phyloP scores from a whole-genome alignment of 2,329 filamentous ascomycete species.

The Cytospora schulzeri region DNA sequence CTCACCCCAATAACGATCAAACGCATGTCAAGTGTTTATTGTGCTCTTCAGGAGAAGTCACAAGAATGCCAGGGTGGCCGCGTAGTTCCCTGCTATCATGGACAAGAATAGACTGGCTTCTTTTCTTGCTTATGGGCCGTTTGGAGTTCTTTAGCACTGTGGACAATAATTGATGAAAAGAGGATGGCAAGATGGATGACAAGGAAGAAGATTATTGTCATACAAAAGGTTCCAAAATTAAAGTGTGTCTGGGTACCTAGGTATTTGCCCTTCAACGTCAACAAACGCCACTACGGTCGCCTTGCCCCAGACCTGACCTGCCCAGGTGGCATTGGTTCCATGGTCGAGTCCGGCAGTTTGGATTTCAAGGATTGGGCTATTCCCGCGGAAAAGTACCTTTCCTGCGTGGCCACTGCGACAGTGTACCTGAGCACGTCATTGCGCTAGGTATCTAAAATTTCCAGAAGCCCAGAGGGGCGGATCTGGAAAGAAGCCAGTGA shows the following conservation, averaged over 20 bases:
- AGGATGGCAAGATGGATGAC: slow-evolving; percentile 4
- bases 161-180: neutral
- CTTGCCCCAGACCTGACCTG: too few species aligned
- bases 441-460: slow-evolving; percentile 20
- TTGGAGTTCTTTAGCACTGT: slow-evolving; percentile 19
- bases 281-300: too few species aligned
- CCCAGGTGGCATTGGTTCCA: neutral
- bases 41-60: slow-evolving; percentile 25
- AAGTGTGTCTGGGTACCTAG: neutral
- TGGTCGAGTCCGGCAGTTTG: slow-evolving; percentile 4
- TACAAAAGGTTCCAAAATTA: neutral
- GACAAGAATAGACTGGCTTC: neutral
- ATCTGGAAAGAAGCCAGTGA: slow-evolving; percentile 4
- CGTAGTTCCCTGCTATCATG: slow-evolving; percentile 14
- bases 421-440: slow-evolving; percentile 29
- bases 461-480: slow-evolving; percentile 14
- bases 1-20: slow-evolving; percentile 20
- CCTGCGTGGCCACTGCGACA: slow-evolving; percentile 1
- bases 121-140: neutral
- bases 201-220: slow-evolving; percentile 1
- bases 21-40: slow-evolving; percentile 9
- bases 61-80: slow-evolving; percentile 3
- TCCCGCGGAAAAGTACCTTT: slow-evolving; percentile 18
- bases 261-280: neutral
- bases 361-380: neutral